Conservation (phyloP, 106 monocot species). For the Dendrobium nobile region DNA sequence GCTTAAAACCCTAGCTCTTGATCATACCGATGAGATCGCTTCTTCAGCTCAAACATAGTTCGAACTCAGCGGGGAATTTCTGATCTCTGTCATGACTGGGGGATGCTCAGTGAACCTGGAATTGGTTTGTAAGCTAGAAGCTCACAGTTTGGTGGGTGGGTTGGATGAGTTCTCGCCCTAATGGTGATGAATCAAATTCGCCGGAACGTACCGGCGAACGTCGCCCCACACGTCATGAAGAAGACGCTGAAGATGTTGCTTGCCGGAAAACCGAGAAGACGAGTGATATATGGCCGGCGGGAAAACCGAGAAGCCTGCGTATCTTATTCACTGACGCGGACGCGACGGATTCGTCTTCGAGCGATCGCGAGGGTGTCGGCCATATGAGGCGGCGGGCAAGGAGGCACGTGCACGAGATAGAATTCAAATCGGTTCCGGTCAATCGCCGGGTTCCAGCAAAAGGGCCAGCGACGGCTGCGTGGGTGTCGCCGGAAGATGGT, state of each 20-base stretch:
- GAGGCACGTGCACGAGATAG: conserved; percentile 19
- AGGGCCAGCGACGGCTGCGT: neutral
- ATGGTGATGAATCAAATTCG: conserved; percentile 1
- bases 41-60: neutral
- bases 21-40: neutral
- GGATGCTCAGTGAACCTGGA: neutral
- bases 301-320: neutral
- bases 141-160: neutral
- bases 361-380: conserved; percentile 1
- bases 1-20: neutral
- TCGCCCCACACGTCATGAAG: neutral
- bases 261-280: neutral
- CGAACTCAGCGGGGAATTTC: neutral
- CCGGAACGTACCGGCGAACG: neutral
- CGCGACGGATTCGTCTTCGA: conserved; percentile 23
- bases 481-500: neutral
- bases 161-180: conserved; percentile 3
- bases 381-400: neutral
- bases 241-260: neutral
- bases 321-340: conserved; percentile 17
- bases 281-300: neutral
- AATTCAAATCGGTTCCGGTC: neutral
- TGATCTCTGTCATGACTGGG: conserved; percentile 7
- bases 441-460: neutral
- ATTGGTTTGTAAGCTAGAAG: neutral